Evolutionary conservation across 83 land plant species (phyloP).

Genomic region (Thuja plicata): DNA sequence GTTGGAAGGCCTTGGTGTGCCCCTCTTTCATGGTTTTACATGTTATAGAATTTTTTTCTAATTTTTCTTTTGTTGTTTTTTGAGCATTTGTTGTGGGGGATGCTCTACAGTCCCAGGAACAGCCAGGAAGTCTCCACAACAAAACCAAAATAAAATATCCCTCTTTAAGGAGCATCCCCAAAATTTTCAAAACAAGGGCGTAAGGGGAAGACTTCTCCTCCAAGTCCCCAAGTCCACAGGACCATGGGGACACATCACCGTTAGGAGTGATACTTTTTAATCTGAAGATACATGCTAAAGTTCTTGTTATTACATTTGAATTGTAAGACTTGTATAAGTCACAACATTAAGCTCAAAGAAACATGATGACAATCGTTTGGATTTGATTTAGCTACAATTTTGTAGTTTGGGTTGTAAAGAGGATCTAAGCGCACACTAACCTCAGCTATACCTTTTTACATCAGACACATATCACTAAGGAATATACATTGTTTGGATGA

Average conservation of each 20-base stretch:
- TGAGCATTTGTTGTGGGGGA: too few relatives aligned
- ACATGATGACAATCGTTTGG: neutral
- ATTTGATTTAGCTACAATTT: neutral
- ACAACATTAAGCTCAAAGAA: neutral
- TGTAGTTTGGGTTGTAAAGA: neutral
- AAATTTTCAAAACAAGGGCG: too few relatives aligned
- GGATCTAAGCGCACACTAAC: neutral
- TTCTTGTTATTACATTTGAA: neutral
- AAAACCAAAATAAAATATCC: too few relatives aligned
- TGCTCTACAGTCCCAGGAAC: too few relatives aligned
- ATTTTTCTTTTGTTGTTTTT: too few relatives aligned
- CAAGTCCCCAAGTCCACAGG: too few relatives aligned
- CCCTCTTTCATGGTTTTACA: too few relatives aligned
- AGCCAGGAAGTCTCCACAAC: too few relatives aligned
- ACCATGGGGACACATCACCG: neutral
- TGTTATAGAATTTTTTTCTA: too few relatives aligned
- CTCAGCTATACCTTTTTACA: neutral
- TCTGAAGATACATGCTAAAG: neutral
- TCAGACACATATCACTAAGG: neutral
- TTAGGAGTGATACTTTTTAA: neutral
- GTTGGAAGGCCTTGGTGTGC: too few relatives aligned
- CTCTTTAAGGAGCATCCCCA: too few relatives aligned
- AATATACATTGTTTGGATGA: conserved; percentile 2
- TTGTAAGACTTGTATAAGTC: neutral
- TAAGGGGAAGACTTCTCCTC: too few relatives aligned